phyloP scores from a whole-genome alignment of 2,329 filamentous ascomycete genomes.

The Neocatenulostroma microsporum region DNA sequence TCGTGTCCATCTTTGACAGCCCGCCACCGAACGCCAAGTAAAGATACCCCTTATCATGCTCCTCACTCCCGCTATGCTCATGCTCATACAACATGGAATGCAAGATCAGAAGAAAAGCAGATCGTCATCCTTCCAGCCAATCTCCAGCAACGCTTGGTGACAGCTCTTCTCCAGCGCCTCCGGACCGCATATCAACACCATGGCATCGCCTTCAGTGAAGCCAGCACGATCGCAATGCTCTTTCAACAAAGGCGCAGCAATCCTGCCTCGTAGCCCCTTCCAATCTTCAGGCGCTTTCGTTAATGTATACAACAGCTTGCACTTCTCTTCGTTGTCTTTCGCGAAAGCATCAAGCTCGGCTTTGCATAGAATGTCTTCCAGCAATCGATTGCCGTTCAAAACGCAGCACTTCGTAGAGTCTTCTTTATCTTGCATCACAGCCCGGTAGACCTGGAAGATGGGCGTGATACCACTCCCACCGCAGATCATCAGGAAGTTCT shows the following conservation, averaged over 20 bases:
- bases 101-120: constrained; percentile 68
- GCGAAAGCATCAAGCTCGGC: constrained; percentile 61
- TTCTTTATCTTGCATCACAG: constrained; percentile 56
- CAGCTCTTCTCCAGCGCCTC: constrained; percentile 63
- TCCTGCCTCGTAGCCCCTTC: constrained; percentile 60
- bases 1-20: no score
- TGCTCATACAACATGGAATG: not conserved
- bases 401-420: constrained; percentile 64
- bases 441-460: constrained; percentile 73
- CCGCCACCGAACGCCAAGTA: no score
- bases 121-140: constrained; percentile 67
- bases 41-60: no score
- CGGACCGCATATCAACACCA: constrained; percentile 77
- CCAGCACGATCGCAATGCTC: constrained; percentile 43
- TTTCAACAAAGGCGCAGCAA: constrained; percentile 56
- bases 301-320: constrained; percentile 61
- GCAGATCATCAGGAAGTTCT: constrained; percentile 75
- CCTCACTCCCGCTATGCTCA: no score
- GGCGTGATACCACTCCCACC: constrained; percentile 89
- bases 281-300: constrained; percentile 57
- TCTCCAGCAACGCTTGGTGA: constrained; percentile 46
- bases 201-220: constrained; percentile 31
- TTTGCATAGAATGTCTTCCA: constrained; percentile 76
- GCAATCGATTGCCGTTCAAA: constrained; percentile 66
- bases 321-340: constrained; percentile 47